phyloP scores from a whole-genome alignment of 257 asterid genomes.

The Thymus quinquecostatus region DNA sequence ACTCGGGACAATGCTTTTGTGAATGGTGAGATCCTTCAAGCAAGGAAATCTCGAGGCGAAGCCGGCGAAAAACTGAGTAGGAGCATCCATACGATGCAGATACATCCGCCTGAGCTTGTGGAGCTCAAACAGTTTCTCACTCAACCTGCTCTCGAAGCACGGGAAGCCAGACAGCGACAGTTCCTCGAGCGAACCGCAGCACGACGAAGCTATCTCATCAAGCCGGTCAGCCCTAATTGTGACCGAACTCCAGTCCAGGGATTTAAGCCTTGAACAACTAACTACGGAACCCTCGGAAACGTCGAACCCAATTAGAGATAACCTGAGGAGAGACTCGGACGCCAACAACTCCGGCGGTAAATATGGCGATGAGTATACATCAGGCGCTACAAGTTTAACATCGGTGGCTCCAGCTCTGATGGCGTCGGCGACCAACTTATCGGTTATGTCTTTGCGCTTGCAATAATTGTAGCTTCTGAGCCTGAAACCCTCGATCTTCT shows the following conservation, averaged over 20 bases:
- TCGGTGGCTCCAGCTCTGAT: neutral
- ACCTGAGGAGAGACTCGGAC: neutral
- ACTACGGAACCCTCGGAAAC: no score
- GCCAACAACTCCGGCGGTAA: no score
- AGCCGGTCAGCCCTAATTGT: neutral
- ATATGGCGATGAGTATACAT: no score
- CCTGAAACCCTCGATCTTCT: neutral
- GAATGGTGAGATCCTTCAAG: conserved; percentile 11
- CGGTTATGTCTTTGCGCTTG: no score
- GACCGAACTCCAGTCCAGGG: neutral
- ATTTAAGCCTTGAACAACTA: neutral
- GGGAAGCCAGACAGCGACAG: neutral
- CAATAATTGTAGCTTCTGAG: neutral
- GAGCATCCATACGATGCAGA: neutral
- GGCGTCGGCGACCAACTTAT: neutral
- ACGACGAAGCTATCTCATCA: neutral
- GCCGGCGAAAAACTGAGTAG: neutral
- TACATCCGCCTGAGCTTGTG: neutral
- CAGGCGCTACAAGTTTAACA: no score
- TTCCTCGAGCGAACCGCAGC: neutral
- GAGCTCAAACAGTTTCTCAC: neutral
- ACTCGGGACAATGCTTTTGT: neutral
- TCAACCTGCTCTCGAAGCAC: rapidly evolving
- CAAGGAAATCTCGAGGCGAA: conserved; percentile 13
- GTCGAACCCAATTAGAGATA: no score